Evolutionary conservation across 78 protist species (phyloP).

Genomic region (Protostelium mycophagum): DNA sequence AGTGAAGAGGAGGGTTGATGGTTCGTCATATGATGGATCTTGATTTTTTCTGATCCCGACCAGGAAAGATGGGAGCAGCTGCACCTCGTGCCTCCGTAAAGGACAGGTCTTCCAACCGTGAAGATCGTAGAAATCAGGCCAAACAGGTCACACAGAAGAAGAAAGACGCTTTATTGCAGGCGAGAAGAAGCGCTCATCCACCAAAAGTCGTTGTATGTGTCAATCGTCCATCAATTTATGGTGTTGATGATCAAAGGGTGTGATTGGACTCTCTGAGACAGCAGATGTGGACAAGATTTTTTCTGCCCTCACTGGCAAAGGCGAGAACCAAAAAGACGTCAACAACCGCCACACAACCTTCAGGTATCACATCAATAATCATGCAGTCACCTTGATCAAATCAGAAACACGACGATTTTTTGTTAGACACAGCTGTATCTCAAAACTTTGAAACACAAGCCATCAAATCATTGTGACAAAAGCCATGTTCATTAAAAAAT

Average conservation of each 20-base stretch:
- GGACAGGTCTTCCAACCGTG: not conserved
- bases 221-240: not conserved
- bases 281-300: conserved; percentile 19
- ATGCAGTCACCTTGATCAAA: not conserved
- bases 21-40: not conserved
- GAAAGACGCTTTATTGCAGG: conserved; percentile 24
- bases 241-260: not conserved
- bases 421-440: conserved; percentile 16
- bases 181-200: conserved; percentile 26
- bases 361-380: not conserved
- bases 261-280: not conserved
- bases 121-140: conserved; percentile 2
- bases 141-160: conserved; percentile 6
- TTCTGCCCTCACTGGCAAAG: conserved; percentile 7
- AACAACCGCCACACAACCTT: not conserved
- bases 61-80: conserved; percentile 22
- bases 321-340: not conserved
- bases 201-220: conserved; percentile 5
- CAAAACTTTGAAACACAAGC: conserved; percentile 1
- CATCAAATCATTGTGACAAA: conserved; percentile 10
- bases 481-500: conserved; percentile 5
- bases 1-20: conserved; percentile 36
- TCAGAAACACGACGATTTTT: not conserved
- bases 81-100: conserved; percentile 24
- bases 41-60: not conserved